Conservation (phyloP, 2,329 filamentous ascomycete genomes). For the Dactylellina haptotyla region DNA sequence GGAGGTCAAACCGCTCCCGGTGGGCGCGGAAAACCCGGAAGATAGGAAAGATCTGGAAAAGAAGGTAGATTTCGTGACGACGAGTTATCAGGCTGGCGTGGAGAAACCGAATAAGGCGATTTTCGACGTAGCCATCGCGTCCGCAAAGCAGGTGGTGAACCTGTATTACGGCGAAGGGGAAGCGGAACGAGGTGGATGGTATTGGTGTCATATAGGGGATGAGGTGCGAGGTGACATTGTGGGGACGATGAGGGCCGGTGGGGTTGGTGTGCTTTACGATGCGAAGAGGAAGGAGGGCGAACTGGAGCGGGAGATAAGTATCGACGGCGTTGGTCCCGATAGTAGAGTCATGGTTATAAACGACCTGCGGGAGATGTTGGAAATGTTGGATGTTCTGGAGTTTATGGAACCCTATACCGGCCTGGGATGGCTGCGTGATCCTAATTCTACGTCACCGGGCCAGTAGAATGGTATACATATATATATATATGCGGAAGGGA, state of each 20-base stretch:
- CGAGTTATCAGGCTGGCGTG: slow-evolving; percentile 72
- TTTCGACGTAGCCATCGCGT: slow-evolving; percentile 67
- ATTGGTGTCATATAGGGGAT: slow-evolving; percentile 69
- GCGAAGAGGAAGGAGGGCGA: slow-evolving; percentile 17
- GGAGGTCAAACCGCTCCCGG: neutral
- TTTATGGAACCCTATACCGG: slow-evolving; percentile 6
- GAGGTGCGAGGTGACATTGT: slow-evolving; percentile 71
- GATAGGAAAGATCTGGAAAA: slow-evolving; percentile 15
- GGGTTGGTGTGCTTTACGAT: slow-evolving; percentile 68
- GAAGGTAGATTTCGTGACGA: slow-evolving; percentile 68
- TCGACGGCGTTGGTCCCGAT: slow-evolving; percentile 5
- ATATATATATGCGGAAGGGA: too few relatives aligned
- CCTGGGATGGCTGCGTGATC: too few relatives aligned
- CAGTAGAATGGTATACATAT: too few relatives aligned
- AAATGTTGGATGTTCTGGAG: slow-evolving; percentile 4
- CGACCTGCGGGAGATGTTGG: slow-evolving; percentile 27
- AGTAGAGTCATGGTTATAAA: slow-evolving; percentile 12
- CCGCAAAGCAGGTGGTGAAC: slow-evolving; percentile 29
- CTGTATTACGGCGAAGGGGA: slow-evolving; percentile 27
- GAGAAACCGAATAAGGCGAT: slow-evolving; percentile 70
- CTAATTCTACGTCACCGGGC: too few relatives aligned
- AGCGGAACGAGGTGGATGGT: slow-evolving; percentile 58
- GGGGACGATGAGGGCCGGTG: slow-evolving; percentile 68
- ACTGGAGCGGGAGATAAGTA: neutral
- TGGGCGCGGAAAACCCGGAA: neutral